Evolutionary conservation across 345 rosid species (phyloP).

Genomic region (Dovyalis caffra): DNA sequence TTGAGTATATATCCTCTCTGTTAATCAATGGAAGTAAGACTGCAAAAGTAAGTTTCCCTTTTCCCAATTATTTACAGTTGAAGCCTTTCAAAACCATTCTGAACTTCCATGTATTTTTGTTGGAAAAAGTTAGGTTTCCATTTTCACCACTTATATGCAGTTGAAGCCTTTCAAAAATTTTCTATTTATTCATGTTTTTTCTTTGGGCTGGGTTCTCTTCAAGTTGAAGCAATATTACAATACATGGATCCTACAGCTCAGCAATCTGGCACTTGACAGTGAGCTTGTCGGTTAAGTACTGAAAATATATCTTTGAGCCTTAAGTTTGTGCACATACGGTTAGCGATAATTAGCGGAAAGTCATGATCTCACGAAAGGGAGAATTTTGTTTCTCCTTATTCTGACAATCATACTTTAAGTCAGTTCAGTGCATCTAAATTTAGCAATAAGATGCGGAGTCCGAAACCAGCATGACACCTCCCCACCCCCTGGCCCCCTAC

Average conservation of each 20-base stretch:
- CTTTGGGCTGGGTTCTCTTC: background rate
- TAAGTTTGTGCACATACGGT: background rate
- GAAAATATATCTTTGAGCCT: background rate
- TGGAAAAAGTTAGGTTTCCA: conserved; percentile 39
- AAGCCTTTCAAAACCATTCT: background rate
- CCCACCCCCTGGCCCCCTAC: too few species aligned
- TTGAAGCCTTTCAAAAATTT: background rate
- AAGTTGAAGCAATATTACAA: background rate
- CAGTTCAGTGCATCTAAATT: background rate
- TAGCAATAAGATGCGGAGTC: background rate
- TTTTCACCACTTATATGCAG: background rate
- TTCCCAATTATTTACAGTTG: background rate
- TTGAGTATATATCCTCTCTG: conserved; percentile 65
- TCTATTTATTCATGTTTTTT: background rate
- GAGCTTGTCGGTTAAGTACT: background rate
- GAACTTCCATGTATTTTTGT: background rate
- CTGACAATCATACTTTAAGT: background rate
- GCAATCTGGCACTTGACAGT: background rate
- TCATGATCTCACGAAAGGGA: background rate
- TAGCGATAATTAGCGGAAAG: too few species aligned
- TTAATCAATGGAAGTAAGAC: conserved; percentile 80
- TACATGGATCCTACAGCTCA: conserved; percentile 3
- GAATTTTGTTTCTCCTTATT: background rate
- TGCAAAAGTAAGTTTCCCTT: conserved; percentile 56
- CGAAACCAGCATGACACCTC: background rate